Evolutionary conservation across 2,329 filamentous ascomycete species (phyloP), one percentile per base, ranked within the genome.

Genomic region (Paracoccidioides brasiliensis): DNA sequence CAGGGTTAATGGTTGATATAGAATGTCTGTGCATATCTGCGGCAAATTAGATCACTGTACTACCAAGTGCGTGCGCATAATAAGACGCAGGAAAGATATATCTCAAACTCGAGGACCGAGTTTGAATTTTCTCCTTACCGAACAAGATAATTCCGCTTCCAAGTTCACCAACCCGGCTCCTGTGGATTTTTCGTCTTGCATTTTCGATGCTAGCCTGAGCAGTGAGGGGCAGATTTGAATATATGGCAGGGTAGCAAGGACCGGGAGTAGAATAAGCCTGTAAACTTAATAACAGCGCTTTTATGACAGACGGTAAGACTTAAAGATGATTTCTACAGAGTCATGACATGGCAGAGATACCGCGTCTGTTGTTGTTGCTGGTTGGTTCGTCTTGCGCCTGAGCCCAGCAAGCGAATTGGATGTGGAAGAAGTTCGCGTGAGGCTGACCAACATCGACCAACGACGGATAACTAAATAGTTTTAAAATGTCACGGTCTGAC

Each of bases 21-120:
- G 83, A 61, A 95, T 81, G 71, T 97, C 93, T 64, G 91, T 95
- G 77, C 93, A 98, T 66, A 98, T 98, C 90, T 96, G 33, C 5
- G 7, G 15, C 15, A 9, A 15, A 40, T 57, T 43, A 59, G 58
- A 3, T 38, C 44, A 9, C 10, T 14, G 41, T 53, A 28, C 42
- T 28, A 4, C 30, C 9, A 32, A 4, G 44, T 3, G 28, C 2
- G 44, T 3, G 6, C 28, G 30, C 8, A 8, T 33, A 32, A 35
- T 22, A 32, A 6, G 22, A 6, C 35, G 14, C 33, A 32, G 30
- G 46, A 33, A 3, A 38, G 12, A 12, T 38, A 7, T 7, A 38
- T 15, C 22, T 15, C 15, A 32, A 7, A n/a, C 14, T 10, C 32
- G 28, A 41, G 32, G 14, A 22, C 38, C 15, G 7, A 35, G 37